Evolutionary conservation across 2,329 filamentous ascomycete species (phyloP).

Genomic region (Elsinoe necatrix): DNA sequence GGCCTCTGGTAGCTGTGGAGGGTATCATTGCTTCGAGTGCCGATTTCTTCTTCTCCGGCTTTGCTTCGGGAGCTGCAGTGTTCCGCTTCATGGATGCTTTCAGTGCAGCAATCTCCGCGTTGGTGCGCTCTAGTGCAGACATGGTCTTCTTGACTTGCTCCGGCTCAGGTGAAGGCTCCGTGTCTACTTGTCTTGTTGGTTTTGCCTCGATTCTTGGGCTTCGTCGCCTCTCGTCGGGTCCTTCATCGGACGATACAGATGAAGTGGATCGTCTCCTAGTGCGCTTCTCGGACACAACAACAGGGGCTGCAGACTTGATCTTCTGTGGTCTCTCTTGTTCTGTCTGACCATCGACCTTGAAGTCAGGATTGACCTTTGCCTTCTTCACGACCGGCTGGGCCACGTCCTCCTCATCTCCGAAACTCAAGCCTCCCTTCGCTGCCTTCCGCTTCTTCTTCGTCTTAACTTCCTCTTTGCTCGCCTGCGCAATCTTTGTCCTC

Average conservation of each 20-base stretch:
- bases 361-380: conserved; percentile 67
- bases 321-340: conserved; percentile 19
- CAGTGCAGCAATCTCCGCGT: conserved; percentile 70
- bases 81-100: conserved; percentile 74
- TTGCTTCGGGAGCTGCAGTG: conserved; percentile 30
- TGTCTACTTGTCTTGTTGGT: neutral
- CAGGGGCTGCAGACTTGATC: conserved; percentile 22
- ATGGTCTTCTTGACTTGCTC: conserved; percentile 17
- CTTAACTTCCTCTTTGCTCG: conserved; percentile 40
- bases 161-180: conserved; percentile 28
- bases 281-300: conserved; percentile 22
- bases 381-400: conserved; percentile 61
- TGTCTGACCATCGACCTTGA: conserved; percentile 46
- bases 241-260: conserved; percentile 20
- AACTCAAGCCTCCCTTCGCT: conserved; percentile 69
- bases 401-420: conserved; percentile 56
- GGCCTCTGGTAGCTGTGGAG: conserved; percentile 57
- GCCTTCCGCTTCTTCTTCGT: conserved; percentile 50
- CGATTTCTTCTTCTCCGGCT: conserved; percentile 55
- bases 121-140: conserved; percentile 54
- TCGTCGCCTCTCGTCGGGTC: conserved; percentile 14
- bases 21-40: conserved; percentile 68
- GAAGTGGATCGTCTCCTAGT: conserved; percentile 15
- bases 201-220: conserved; percentile 3
- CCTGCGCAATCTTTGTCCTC: conserved; percentile 49